Evolutionary conservation across 345 rosid species (phyloP), one percentile per base, ranked within the genome.

Genomic region (Camelina hispida): DNA sequence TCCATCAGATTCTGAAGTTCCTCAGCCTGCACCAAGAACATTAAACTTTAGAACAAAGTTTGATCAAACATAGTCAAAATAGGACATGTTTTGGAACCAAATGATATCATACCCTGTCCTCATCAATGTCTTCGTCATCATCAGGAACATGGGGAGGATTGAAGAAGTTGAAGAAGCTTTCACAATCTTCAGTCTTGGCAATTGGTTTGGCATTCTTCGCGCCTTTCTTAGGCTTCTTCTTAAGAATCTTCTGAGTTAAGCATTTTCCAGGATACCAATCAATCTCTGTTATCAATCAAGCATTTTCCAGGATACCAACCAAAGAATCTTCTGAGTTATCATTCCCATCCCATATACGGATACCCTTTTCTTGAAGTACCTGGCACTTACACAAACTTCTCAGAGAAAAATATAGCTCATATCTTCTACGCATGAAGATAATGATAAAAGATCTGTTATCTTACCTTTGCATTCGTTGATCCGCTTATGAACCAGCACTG

Each of bases 201-300:
- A 92, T 86, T 43, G 94, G 93, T 74, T 93, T 92, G 17, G 89
- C 85, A 81, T 84, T 92, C 80, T 92, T 90, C 1, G 97, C 84
- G 56, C 96, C 98, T 73, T 95, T 92, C 88, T 87, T 90, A 10
- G 96, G 97, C 85, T 92, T 95, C 86, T 92, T 95, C 83, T 95
- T 95, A 30, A 92, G 91, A 73, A 90, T 75, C 79, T 95, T 95
- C 78, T 95, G 92, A 2, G 96, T 90, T 72, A 92, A 82, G 83
- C 89, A 86, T 80, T 92, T 92, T 61, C 97, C 96, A 8, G 91
- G 89, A 85, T 84, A 69, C 96, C 97, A 92, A 46, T 92, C 94
- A 48, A 92, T 92, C 83, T 92, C 93, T 65, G 91, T 92, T n/a
- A n/a, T n/a, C n/a, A n/a, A n/a, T n/a, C n/a, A n/a, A n/a, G n/a